Evolutionary conservation across 1,139 yeast species (phyloP).

Genomic region (Blastobotrys buckinghamii): DNA sequence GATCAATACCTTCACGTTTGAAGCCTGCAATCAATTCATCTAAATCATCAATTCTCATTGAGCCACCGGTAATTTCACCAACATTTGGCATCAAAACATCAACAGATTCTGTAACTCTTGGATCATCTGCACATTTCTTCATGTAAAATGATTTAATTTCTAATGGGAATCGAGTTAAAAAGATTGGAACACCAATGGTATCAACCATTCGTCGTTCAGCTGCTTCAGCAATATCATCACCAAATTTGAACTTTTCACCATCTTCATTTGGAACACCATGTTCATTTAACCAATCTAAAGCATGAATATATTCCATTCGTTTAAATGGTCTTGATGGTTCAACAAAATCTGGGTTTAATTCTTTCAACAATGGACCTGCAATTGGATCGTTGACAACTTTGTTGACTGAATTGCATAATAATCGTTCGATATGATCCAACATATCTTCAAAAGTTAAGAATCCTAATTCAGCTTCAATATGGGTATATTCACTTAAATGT

Average conservation of each 20-base stretch:
- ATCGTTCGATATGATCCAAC: constrained; percentile 74
- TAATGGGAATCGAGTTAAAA: constrained; percentile 91
- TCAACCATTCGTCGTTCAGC: constrained; percentile 99
- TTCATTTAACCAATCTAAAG: constrained; percentile 94
- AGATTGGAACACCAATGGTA: constrained; percentile 83
- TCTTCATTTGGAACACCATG: constrained; percentile 92
- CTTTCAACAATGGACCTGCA: constrained; percentile 82
- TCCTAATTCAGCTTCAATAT: constrained; percentile 89
- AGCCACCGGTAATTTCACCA: constrained; percentile 97
- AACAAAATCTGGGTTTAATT: constrained; percentile 85
- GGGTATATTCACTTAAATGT: constrained; percentile 95
- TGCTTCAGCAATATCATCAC: constrained; percentile 99
- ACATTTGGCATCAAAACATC: constrained; percentile 98
- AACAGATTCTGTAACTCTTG: constrained; percentile 93
- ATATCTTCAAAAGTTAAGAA: constrained; percentile 83
- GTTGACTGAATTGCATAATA: constrained; percentile 63
- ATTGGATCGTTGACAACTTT: constrained; percentile 83
- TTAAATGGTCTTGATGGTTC: constrained; percentile 82
- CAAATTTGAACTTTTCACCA: constrained; percentile 85
- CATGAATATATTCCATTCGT: constrained; percentile 87
- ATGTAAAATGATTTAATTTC: constrained; percentile 97
- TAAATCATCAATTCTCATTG: constrained; percentile 86
- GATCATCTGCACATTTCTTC: constrained; percentile 87
- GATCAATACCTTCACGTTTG: constrained; percentile 83
- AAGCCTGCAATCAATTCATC: constrained; percentile 86